Base-by-base conservation (phyloP, 352 stramenopile species). In the Peronospora tabacina region DNA sequence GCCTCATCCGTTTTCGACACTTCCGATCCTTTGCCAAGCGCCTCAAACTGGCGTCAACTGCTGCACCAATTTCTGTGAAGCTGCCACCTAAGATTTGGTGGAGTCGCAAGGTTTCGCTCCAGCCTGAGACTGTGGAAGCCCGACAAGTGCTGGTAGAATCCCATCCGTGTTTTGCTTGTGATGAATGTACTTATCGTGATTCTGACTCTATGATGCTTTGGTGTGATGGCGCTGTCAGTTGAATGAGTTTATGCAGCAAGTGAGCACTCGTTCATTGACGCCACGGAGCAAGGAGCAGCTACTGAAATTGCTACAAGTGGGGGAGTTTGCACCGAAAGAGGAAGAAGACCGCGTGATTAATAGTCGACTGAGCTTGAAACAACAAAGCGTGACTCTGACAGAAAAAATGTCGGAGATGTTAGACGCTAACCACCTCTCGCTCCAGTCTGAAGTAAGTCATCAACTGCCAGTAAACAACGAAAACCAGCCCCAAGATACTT, bases 171-270 rank as follows among this genome's bases (percentile, higher is more conserved):
- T 28, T 24, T 22, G 4, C 34, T 12, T 10, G 1, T 22, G 1
- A 7, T 1, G 5, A n/a, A 41, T 4, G 3, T 33, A 1, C 13
- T 19, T 36, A n/a, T 8, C 7, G n/a, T n/a, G n/a, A n/a, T n/a
- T n/a, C 12, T 63, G 16, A 42, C 12, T 33, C 35, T n/a, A n/a
- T 19, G 30, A 17, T 50, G 30, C 22, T 1, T 42, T 41, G 1
- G 51, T 26, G 20, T 9, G 20, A 37, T 7, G 45, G 5, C 17
- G 1, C 7, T 17, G 9, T n/a, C 24, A 54, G 45, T 34, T 84
- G 72, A 83, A 88, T 40, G 75, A 90, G 40, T 88, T 69, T 44
- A 87, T 90, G 71, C 66, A 74, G 22, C 63, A 80, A 29, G 50
- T 86, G 26, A 71, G 50, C 30, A 54, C 43, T 10, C 59, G 54